Evolutionary conservation across 2,329 filamentous ascomycete genomes (phyloP), one percentile per base, ranked within the genome.

Genomic region (Chaetomiaceae sp.): DNA sequence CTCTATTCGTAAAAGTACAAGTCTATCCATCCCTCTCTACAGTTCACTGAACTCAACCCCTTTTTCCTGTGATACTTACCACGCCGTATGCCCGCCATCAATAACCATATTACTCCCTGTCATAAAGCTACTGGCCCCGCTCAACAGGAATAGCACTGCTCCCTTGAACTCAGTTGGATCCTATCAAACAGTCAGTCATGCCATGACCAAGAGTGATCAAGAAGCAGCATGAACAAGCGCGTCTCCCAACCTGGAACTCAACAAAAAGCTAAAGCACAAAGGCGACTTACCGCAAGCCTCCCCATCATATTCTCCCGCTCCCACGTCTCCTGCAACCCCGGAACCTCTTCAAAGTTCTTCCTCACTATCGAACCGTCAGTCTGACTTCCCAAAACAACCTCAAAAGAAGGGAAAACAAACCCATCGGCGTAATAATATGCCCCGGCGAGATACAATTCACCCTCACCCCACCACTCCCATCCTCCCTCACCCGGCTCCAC

Each of bases 241-340:
- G n/a, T n/a, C n/a, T n/a, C n/a, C n/a, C n/a, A n/a, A n/a, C n/a
- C n/a, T n/a, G n/a, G n/a, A n/a, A n/a, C n/a, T n/a, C n/a, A n/a
- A n/a, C n/a, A n/a, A n/a, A n/a, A n/a, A n/a, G n/a, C n/a, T n/a
- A n/a, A n/a, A n/a, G n/a, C n/a, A n/a, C n/a, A n/a, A n/a, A n/a
- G n/a, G n/a, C n/a, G n/a, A n/a, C n/a, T 85, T 23, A 70, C 71
- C 63, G 84, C 87, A 54, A 90, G 73, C 37, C 82, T 78, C n/a
- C 80, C 83, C 51, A 95, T 76, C 89, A 95, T 94, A 70, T 94
- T 95, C 71, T 92, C 84, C 63, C 78, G 85, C 17, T 87, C 82
- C 91, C 91, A 95, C 59, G 84, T 79, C 33, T 69, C 68, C 57
- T 73, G 72, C 51, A 81, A 76, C 63, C 90, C 87, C 0, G 90